Conservation (phyloP, 2,329 filamentous ascomycete species). For the Ascochyta fabae region DNA sequence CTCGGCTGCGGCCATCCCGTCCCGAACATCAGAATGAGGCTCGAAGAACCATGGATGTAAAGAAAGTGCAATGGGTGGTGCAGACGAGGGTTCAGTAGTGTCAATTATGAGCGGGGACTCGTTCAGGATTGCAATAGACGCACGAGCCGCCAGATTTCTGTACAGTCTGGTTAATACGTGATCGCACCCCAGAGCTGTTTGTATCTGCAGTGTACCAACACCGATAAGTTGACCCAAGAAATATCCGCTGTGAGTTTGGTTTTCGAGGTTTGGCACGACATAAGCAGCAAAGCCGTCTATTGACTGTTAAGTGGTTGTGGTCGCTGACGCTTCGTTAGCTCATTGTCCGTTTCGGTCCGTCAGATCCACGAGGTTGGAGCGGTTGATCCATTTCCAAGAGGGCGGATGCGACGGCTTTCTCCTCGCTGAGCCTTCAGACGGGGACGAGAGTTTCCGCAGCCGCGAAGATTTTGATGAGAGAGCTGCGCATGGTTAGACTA, state of each 20-base stretch:
- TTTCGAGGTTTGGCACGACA: not conserved
- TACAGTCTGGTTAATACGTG: not conserved
- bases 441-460: not conserved
- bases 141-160: not conserved
- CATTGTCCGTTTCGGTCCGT: constrained; percentile 17
- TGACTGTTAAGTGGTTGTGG: not conserved
- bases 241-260: not conserved
- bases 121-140: not conserved
- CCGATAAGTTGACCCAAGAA: not conserved
- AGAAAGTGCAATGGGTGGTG: not conserved
- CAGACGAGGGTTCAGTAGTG: not conserved
- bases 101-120: not conserved
- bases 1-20: not conserved
- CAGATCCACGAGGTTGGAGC: constrained; percentile 15
- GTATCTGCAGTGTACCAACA: not conserved
- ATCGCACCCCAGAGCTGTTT: not conserved
- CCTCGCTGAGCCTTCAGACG: constrained; percentile 7
- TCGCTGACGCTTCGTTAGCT: constrained; percentile 18
- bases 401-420: constrained; percentile 24
- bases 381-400: constrained; percentile 2
- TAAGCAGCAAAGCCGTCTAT: not conserved
- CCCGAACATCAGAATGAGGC: not conserved
- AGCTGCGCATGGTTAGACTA: not conserved
- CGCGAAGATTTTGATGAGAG: not conserved
- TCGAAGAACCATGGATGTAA: not conserved